Evolutionary conservation across 1,284 basidiomycete species (phyloP).

Genomic region (Ustilago loliicola): DNA sequence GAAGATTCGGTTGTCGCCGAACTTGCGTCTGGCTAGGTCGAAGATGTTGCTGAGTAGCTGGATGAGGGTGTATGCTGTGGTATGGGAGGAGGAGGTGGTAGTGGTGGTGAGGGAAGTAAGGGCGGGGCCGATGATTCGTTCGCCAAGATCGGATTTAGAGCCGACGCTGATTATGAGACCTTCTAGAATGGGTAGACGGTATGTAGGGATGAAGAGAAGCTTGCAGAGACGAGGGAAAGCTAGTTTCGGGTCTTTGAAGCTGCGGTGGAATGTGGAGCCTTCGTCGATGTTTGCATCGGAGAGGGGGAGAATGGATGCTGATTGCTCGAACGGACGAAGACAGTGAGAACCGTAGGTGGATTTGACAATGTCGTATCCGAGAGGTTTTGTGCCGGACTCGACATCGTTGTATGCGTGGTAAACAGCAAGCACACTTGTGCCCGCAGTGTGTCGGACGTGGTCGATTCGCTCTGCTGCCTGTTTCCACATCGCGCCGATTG

Average conservation of each 20-base stretch:
- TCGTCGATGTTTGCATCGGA: not conserved
- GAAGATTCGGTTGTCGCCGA: constrained; percentile 55
- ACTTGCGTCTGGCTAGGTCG: constrained; percentile 26
- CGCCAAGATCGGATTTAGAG: constrained; percentile 51
- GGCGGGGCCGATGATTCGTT: constrained; percentile 37
- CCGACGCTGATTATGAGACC: constrained; percentile 49
- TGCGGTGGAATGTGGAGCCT: not conserved
- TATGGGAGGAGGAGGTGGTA: not conserved
- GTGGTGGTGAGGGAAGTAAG: constrained; percentile 9
- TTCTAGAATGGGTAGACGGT: constrained; percentile 28
- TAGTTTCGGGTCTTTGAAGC: constrained; percentile 37
- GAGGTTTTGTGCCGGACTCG: not conserved
- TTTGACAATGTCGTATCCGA: constrained; percentile 30
- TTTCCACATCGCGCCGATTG: constrained; percentile 79
- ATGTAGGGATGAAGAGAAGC: constrained; percentile 31
- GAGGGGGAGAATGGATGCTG: not conserved
- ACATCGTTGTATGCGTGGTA: constrained; percentile 18
- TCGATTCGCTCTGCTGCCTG: constrained; percentile 92
- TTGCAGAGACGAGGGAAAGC: constrained; percentile 23
- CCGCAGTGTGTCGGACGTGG: constrained; percentile 85
- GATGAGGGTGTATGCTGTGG: not conserved
- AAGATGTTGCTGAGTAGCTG: constrained; percentile 32
- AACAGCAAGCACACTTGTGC: constrained; percentile 70
- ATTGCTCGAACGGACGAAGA: not conserved
- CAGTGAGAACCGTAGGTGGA: constrained; percentile 6